Percentiles rank a stretch among this genome's conserved stretches.
Conservation (phyloP, 495 filamentous ascomycete genomes). For the Penicillium cinerascens region DNA sequence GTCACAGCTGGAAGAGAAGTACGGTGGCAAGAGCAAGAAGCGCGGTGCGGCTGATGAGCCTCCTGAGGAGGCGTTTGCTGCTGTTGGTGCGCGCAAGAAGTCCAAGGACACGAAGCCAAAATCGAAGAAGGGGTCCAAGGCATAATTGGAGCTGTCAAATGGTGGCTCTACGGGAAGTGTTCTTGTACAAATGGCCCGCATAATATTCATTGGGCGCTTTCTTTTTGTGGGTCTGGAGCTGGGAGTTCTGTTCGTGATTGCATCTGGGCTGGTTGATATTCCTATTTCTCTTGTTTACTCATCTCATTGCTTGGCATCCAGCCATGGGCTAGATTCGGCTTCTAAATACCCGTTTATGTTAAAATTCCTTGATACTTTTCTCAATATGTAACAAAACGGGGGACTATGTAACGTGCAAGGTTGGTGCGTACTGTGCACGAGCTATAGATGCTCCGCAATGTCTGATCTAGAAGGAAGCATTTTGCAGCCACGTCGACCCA, state of each 20-base stretch:
- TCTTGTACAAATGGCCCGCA: background rate
- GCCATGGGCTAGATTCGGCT: background rate
- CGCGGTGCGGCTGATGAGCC: slow-evolving; percentile 27
- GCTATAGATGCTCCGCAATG: too few relatives aligned
- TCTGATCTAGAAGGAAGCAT: too few relatives aligned
- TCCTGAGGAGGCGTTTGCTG: slow-evolving; percentile 33
- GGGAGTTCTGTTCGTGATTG: slow-evolving; percentile 10
- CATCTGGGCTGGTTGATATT: slow-evolving; percentile 4
- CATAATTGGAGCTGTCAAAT: background rate
- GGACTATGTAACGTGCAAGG: background rate
- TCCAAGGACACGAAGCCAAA: slow-evolving; percentile 15
- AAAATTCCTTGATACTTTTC: background rate
- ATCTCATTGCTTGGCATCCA: background rate
- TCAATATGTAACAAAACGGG: background rate
- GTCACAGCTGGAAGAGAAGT: slow-evolving; percentile 26
- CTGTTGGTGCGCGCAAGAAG: slow-evolving; percentile 26
- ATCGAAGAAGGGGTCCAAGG: slow-evolving; percentile 11
- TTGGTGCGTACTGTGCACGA: too few relatives aligned
- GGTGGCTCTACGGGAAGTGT: too few relatives aligned
- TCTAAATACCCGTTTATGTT: background rate
- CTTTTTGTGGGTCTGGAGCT: background rate
- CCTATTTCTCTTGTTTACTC: background rate
- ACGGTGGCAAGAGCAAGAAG: slow-evolving; percentile 24
- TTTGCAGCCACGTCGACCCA: background rate
- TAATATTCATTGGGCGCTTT: slow-evolving; percentile 1